A percentile compares a stretch with the other conserved stretches of the same genome.
Evolutionary conservation across 345 rosid genomes (phyloP).

Genomic region (Pseudoturritis turrita): DNA sequence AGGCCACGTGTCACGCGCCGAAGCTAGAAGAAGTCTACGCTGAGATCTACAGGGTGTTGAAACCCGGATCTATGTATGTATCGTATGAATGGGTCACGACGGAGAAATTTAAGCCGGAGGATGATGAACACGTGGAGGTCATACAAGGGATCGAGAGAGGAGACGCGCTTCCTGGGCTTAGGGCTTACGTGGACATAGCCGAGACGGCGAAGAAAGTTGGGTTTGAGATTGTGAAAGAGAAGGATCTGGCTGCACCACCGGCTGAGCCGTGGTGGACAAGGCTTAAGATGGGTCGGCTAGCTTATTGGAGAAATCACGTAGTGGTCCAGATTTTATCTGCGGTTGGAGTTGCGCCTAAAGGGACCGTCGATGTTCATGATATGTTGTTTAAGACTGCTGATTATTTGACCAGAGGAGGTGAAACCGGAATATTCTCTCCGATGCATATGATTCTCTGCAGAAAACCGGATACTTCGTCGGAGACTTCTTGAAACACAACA

Average conservation of each 20-base stretch:
- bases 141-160: conserved; percentile 94
- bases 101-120: conserved; percentile 42
- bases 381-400: conserved; percentile 89
- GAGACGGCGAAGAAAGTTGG: conserved; percentile 69
- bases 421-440: conserved; percentile 80
- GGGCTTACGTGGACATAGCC: conserved; percentile 60
- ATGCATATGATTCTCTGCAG: conserved; percentile 97
- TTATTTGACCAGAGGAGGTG: conserved; percentile 77
- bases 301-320: conserved; percentile 95
- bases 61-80: conserved; percentile 77
- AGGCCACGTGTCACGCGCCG: conserved; percentile 99
- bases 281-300: conserved; percentile 84
- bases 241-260: conserved; percentile 86
- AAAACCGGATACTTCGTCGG: conserved; percentile 66
- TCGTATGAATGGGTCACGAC: conserved; percentile 99
- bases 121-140: conserved; percentile 67
- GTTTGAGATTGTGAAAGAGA: conserved; percentile 78
- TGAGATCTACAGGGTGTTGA: conserved; percentile 77
- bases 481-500: conserved; percentile 33
- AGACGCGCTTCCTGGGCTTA: conserved; percentile 83
- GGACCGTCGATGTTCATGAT: conserved; percentile 96
- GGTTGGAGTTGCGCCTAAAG: conserved; percentile 85
- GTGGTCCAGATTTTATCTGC: conserved; percentile 63
- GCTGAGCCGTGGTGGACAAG: conserved; percentile 86
- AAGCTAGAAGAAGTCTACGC: conserved; percentile 82